Evolutionary conservation across 805 yeast genomes (phyloP), one percentile per base, ranked within the genome.

Genomic region (Cyberlindnera galapagoensis): DNA sequence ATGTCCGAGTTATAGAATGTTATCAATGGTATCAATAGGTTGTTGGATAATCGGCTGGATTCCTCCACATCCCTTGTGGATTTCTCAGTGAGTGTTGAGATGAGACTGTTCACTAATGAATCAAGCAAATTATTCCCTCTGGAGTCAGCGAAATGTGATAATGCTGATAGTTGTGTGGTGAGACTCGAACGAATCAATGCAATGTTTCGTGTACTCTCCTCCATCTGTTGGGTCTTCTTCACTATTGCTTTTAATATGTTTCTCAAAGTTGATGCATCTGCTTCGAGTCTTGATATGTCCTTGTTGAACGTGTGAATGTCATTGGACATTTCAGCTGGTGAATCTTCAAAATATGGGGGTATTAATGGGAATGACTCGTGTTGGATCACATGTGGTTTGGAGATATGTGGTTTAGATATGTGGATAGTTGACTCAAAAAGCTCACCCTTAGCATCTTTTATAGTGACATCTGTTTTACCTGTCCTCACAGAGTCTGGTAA

Each of bases 61-160:
- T 47, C 40, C 12, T 40, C 29, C 20, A 50, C 40, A 9, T 50
- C 49, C 15, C 24, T 18, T 5, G 43, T 40, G 4, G 52, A 44
- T 24, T 36, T 29, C 9, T 45, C 49, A 1, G 47, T 48, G 8
- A 44, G 23, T 2, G 26, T 21, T 3, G 43, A 31, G 1, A 41
- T 40, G 5, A 48, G 7, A 11, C 42, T 48, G 19, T 33, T 29
- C 8, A 43, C 22, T 1, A 50, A 15, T 16, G 39, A 43, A 18
- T 24, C 24, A 21, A 46, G 30, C 2, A 40, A 26, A 4, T 28
- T 25, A 16, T 41, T 37, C 17, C 38, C 42, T 13, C 39, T 21
- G 3, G 24, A 16, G 4, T 21, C 15, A 4, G 42, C 31, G 18
- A 34, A 34, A 9, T 27, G 33, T 5, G 39, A 32, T 7, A 47